phyloP scores from a whole-genome alignment of 2,329 filamentous ascomycete genomes.

The Fusarium drepaniforme region DNA sequence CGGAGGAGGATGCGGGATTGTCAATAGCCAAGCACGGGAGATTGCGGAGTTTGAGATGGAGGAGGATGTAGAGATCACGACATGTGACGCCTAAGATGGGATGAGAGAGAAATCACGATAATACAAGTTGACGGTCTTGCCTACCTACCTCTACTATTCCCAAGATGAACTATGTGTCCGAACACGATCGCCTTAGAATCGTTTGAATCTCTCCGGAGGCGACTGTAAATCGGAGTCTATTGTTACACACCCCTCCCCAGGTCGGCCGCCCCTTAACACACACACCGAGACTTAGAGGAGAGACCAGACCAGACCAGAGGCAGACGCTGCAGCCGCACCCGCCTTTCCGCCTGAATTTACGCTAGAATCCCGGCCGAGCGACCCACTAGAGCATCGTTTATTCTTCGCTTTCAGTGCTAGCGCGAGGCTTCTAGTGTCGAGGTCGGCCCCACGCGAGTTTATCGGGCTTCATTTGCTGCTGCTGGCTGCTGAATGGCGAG shows the following conservation, averaged over 20 bases:
- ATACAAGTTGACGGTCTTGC: background rate
- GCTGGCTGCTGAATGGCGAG: slow-evolving; percentile 16
- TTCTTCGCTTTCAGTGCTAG: slow-evolving; percentile 33
- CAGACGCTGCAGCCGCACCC: slow-evolving; percentile 28
- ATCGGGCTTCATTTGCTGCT: slow-evolving; percentile 34
- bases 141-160: background rate
- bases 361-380: slow-evolving; percentile 25
- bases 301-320: too few relatives aligned
- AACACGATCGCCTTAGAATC: background rate
- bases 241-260: slow-evolving; percentile 1
- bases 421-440: slow-evolving; percentile 6
- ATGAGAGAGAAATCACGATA: background rate
- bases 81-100: background rate
- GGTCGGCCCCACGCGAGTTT: slow-evolving; percentile 29
- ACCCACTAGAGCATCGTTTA: slow-evolving; percentile 29
- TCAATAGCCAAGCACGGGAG: background rate
- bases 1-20: background rate
- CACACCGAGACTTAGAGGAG: background rate
- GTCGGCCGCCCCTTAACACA: slow-evolving; percentile 30
- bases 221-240: background rate
- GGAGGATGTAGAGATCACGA: background rate
- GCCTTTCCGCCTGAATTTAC: slow-evolving; percentile 16
- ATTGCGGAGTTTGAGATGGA: slow-evolving; percentile 1
- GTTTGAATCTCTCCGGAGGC: background rate
- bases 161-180: background rate